Percentiles rank a stretch among this genome's conserved stretches.
Evolutionary conservation across 768 basidiomycete species (phyloP).

Genomic region (Rhodotorula graminis): DNA sequence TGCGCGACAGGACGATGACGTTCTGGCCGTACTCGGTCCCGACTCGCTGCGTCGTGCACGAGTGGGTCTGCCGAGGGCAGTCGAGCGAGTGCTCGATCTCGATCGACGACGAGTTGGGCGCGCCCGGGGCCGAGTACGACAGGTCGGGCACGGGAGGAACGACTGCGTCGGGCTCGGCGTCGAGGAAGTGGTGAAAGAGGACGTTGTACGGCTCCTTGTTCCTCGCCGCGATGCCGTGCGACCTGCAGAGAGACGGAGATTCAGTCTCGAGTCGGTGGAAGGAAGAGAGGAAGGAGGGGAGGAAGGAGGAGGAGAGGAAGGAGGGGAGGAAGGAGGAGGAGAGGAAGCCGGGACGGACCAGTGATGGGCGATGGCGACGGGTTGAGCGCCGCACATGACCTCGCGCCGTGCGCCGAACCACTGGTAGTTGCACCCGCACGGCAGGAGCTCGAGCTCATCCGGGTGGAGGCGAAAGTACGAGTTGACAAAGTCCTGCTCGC

Average conservation of each 20-base stretch:
- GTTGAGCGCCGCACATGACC: slow-evolving; percentile 30
- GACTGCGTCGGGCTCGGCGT: background rate
- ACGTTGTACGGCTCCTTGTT: slow-evolving; percentile 27
- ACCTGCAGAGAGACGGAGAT: background rate
- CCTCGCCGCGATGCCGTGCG: slow-evolving; percentile 23
- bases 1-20: slow-evolving; percentile 18
- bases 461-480: slow-evolving; percentile 37
- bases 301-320: too few species aligned
- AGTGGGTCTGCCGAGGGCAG: slow-evolving; percentile 34
- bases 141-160: background rate
- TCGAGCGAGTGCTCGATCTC: slow-evolving; percentile 29
- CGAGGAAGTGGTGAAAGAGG: slow-evolving; percentile 34
- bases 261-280: too few species aligned
- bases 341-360: slow-evolving; percentile 7
- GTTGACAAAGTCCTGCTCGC: slow-evolving; percentile 41
- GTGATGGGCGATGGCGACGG: slow-evolving; percentile 33
- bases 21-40: slow-evolving; percentile 23
- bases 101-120: slow-evolving; percentile 20
- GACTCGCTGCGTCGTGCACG: slow-evolving; percentile 13
- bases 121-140: slow-evolving; percentile 4
- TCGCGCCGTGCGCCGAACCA: slow-evolving; percentile 33
- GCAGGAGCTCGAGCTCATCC: slow-evolving; percentile 29
- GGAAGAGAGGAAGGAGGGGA: too few species aligned
- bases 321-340: background rate
- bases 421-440: slow-evolving; percentile 41